Percentiles rank a stretch among this genome's conserved stretches.
phyloP scores from a whole-genome alignment of 108 stramenopile species.

The Fistulifera pelliculosa region DNA sequence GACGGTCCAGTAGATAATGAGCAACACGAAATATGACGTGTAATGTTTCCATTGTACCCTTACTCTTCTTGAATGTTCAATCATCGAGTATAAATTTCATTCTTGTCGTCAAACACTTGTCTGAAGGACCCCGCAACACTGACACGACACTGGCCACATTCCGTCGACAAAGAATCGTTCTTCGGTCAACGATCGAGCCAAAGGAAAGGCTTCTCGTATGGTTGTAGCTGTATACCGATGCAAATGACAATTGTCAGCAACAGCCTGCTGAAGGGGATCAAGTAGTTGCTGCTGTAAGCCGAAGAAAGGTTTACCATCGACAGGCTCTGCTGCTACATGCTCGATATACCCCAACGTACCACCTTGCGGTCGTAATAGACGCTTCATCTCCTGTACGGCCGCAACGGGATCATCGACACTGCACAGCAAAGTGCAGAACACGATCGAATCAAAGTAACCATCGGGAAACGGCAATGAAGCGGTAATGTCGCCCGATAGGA shows the following conservation, averaged over 20 bases:
- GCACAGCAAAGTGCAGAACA: slow-evolving; percentile 38
- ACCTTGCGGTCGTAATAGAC: slow-evolving; percentile 39
- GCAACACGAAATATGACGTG: too few species aligned
- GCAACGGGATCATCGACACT: slow-evolving; percentile 45
- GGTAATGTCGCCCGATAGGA: slow-evolving; percentile 17
- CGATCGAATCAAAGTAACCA: slow-evolving; percentile 34
- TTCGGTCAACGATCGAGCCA: not conserved
- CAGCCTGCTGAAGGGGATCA: slow-evolving; percentile 56
- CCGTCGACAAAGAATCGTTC: slow-evolving; percentile 42
- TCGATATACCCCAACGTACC: slow-evolving; percentile 75
- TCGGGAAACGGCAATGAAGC: slow-evolving; percentile 17
- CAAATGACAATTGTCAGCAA: slow-evolving; percentile 81
- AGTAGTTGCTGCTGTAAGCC: slow-evolving; percentile 41
- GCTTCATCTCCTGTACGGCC: slow-evolving; percentile 58
- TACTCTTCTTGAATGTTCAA: too few species aligned
- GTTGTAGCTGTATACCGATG: slow-evolving; percentile 33
- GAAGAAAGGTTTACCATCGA: slow-evolving; percentile 27
- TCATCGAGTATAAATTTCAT: too few species aligned
- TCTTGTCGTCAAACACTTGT: not conserved
- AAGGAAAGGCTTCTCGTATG: not conserved
- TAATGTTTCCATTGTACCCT: too few species aligned
- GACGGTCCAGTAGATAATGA: too few species aligned
- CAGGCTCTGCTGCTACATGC: slow-evolving; percentile 51
- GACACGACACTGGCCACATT: slow-evolving; percentile 57
- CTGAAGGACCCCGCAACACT: slow-evolving; percentile 41